These are phyloP conservation scores for Metarhizium robertsii DNA, from an alignment of 2,329 filamentous ascomycete species.

Conservation along the genomic window DNA sequence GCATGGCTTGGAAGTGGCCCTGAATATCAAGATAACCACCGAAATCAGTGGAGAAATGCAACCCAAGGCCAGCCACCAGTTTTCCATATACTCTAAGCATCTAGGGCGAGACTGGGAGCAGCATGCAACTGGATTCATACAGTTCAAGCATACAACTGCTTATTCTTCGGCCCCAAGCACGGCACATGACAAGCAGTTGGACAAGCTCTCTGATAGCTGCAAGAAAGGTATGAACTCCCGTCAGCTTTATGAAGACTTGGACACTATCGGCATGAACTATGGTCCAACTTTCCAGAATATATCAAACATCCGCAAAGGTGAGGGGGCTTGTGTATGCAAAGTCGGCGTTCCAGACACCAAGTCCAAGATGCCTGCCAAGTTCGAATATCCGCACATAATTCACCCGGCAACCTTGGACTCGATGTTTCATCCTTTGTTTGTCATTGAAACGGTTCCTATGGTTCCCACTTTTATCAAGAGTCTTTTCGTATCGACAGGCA, in stretches of 20 bases:
- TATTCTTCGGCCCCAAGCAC: constrained; percentile 12
- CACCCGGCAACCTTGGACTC: constrained; percentile 49
- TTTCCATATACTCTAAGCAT: constrained; percentile 37
- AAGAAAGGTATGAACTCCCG: constrained; percentile 27
- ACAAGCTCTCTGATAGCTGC: constrained; percentile 18
- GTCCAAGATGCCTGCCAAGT: constrained; percentile 41
- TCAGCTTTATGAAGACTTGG: constrained; percentile 40
- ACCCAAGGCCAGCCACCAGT: constrained; percentile 15
- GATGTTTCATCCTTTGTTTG: constrained; percentile 44
- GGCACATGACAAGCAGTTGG: constrained; percentile 14
- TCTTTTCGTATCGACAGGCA: constrained; percentile 34
- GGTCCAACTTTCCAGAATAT: constrained; percentile 42
- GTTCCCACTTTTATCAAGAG: constrained; percentile 37
- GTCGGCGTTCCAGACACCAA: constrained; percentile 39
- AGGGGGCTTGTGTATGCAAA: constrained; percentile 24
- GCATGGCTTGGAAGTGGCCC: constrained; percentile 39
- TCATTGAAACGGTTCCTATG: constrained; percentile 35
- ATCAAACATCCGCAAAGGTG: constrained; percentile 21
- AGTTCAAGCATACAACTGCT: constrained; percentile 16
- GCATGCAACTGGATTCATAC: constrained; percentile 28
- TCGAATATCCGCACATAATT: constrained; percentile 45
- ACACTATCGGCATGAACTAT: constrained; percentile 42
- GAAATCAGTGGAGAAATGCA: neutral
- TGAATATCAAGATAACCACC: constrained; percentile 30
- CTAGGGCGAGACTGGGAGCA: constrained; percentile 31